Percentiles rank a stretch among this genome's conserved stretches.
Evolutionary conservation across 805 yeast genomes (phyloP).

Genomic region (Wickerhamiella brachini): DNA sequence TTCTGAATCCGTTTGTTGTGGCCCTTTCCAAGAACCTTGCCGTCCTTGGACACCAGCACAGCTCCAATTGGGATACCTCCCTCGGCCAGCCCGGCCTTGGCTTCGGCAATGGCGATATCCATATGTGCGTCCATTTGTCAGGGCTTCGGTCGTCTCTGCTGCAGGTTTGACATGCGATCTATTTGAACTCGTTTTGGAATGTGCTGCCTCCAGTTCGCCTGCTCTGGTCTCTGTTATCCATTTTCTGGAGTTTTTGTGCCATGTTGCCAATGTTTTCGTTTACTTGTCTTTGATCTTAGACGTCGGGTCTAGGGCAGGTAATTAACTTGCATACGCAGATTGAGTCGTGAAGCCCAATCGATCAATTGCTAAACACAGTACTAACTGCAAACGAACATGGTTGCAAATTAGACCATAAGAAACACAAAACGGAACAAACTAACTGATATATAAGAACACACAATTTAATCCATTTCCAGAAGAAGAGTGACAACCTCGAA

Average conservation of each 20-base stretch:
- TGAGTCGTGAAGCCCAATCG: no score
- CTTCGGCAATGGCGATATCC: constrained; percentile 23
- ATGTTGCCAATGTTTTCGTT: neutral
- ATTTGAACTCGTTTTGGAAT: no score
- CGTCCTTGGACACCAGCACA: constrained; percentile 57
- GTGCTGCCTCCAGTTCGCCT: no score
- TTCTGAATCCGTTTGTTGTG: constrained; percentile 86
- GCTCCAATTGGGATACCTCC: constrained; percentile 93
- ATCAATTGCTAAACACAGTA: neutral
- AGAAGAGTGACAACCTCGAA: constrained; percentile 66
- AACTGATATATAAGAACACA: no score
- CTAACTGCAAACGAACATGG: no score
- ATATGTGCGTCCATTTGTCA: constrained; percentile 5
- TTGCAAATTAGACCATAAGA: no score
- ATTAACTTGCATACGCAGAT: neutral
- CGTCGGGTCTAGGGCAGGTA: neutral
- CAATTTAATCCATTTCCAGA: constrained; percentile 22
- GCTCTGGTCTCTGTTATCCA: neutral
- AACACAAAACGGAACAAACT: no score
- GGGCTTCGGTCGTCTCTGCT: no score
- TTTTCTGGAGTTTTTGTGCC: neutral
- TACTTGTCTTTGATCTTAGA: no score
- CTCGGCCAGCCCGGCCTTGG: constrained; percentile 38
- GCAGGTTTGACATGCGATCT: no score
- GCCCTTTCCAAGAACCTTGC: constrained; percentile 72